Base-by-base conservation (phyloP, 2,329 filamentous ascomycete species). In the Bipolaris oryzae region DNA sequence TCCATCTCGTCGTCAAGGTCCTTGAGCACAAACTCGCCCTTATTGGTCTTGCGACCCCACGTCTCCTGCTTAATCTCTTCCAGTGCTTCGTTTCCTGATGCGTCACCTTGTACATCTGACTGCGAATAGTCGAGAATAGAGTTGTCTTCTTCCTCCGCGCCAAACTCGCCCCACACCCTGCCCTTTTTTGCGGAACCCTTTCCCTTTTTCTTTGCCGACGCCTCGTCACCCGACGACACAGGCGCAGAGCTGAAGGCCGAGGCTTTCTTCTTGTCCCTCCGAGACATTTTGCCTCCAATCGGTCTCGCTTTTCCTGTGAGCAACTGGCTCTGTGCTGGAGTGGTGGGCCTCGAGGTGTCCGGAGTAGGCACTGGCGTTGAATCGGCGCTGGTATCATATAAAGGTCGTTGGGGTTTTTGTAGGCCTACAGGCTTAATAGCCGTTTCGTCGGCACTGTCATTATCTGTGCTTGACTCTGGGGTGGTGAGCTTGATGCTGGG, bases 1-100 rank as follows among this genome's bases (percentile, higher is more conserved):
- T 96, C 89, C 15, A 99, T 92, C 77, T 99, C 92, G 64, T 96
- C 92, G 59, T 93, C 94, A 6, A 99, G 79, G 70, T 99, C 95
- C 71, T 91, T 96, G 62, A 99, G 81, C 46, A 98, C 89, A 69
- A 98, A 99, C 72, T 97, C 91, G 49, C 95, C 95, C 78, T 94
- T 93, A 50, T 85, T 85, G 13, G 90, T 96, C 71, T 87, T 89
- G 34, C 85, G 90, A 34, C 95, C 95, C 92, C 92, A 97, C 1
- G 90, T 87, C 11, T 88, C 86, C 48, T 90, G 84, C 60, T 92
- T 87, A 31, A 97, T 87, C 39, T 86, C 85, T 68, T 96, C 90
- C 2, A 96, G 78, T 9, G 84, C 84, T 20, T 85, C 82, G 15
- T 83, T 81, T 46, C 85, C 82, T 37, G 79, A 64, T 9, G 69